Conservation (phyloP, 2,329 filamentous ascomycete species). For the Sclerotinia borealis region DNA sequence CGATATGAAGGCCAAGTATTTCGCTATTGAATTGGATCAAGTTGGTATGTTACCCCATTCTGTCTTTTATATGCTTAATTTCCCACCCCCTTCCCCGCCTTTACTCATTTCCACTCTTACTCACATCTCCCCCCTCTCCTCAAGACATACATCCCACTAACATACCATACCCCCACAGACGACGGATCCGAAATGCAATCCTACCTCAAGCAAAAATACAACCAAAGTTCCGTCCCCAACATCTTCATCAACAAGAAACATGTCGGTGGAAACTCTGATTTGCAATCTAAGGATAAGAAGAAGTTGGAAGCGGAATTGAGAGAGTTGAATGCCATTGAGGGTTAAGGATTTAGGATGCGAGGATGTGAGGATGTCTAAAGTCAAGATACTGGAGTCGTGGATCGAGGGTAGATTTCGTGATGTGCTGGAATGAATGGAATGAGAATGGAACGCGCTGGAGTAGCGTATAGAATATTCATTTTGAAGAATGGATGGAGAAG, state of each 20-base stretch:
- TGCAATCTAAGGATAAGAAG: constrained; percentile 57
- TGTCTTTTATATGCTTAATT: no score
- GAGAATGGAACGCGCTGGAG: not conserved
- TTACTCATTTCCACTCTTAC: not conserved
- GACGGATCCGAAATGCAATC: constrained; percentile 80
- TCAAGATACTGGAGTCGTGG: not conserved
- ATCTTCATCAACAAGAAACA: constrained; percentile 88
- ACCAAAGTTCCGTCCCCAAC: constrained; percentile 89
- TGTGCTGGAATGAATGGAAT: not conserved
- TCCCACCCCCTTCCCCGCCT: not conserved
- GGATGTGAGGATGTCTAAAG: not conserved
- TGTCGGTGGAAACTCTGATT: constrained; percentile 92
- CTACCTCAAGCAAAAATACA: constrained; percentile 71
- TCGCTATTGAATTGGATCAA: constrained; percentile 76
- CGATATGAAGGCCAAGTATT: constrained; percentile 65
- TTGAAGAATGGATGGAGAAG: not conserved
- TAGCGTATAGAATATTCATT: not conserved
- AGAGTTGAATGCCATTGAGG: constrained; percentile 51
- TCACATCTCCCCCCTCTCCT: not conserved
- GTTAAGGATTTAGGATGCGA: not conserved
- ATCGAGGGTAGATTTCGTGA: not conserved
- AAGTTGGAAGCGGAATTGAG: constrained; percentile 61
- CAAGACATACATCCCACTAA: not conserved
- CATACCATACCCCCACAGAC: constrained; percentile 41
- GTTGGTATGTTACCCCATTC: constrained; percentile 68